phyloP scores from a whole-genome alignment of 352 stramenopile species.

The Globisporangium spinosum region DNA sequence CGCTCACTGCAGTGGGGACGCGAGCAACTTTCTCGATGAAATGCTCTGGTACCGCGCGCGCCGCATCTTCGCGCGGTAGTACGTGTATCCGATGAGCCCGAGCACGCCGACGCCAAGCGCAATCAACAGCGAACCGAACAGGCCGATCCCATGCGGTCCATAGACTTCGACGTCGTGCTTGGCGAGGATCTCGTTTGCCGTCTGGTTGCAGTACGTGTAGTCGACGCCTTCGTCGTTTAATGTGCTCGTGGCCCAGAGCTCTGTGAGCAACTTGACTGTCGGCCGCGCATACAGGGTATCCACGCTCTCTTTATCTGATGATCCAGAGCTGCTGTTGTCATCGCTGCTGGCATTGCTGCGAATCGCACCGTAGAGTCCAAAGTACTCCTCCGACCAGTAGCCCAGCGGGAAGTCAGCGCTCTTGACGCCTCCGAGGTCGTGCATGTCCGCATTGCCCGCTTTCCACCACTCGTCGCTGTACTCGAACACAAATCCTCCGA shows the following conservation, averaged over 20 bases:
- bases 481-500: conserved; percentile 72
- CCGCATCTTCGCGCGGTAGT: conserved; percentile 19
- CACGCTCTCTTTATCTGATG: conserved; percentile 17
- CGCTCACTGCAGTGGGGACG: neutral
- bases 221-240: conserved; percentile 37
- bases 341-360: conserved; percentile 1
- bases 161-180: conserved; percentile 19
- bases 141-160: conserved; percentile 17
- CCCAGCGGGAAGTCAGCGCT: conserved; percentile 59
- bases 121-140: conserved; percentile 19
- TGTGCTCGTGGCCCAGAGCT: conserved; percentile 36
- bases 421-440: conserved; percentile 45
- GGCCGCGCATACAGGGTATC: conserved; percentile 41
- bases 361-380: conserved; percentile 38
- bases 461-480: conserved; percentile 84
- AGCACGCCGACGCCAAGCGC: conserved; percentile 11
- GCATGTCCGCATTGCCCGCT: conserved; percentile 37
- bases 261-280: conserved; percentile 45
- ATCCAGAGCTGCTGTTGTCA: neutral
- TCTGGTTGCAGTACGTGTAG: conserved; percentile 30
- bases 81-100: conserved; percentile 17
- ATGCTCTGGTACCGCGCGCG: conserved; percentile 24
- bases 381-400: conserved; percentile 63
- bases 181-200: neutral
- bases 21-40: neutral